Evolutionary conservation across 371 early-diverging fungal species (phyloP), one percentile per base, ranked within the genome.

Genomic region (Mucor sp.): DNA sequence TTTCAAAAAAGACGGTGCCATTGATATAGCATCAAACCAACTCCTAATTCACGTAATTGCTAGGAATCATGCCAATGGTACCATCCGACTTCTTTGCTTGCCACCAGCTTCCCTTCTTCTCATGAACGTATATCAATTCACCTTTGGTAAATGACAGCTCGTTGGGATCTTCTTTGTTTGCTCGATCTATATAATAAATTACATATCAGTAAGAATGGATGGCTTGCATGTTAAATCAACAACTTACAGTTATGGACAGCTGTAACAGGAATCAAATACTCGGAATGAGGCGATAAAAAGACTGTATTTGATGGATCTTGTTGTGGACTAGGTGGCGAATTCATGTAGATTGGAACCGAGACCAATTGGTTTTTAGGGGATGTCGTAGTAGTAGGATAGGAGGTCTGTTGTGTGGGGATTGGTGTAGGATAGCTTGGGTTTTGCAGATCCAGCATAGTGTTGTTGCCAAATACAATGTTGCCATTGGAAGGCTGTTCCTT

Each of bases 71-170:
- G 56, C 97, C 97, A 14, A 91, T 72, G 1, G 81, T 71, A 15
- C 95, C 95, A 75, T 94, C 88, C 39, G 85, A 78, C 70, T 90
- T 90, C 65, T 89, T 88, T 53, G 93, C 97, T 77, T 95, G 93
- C 97, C 97, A 97, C 97, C 97, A 97, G 69, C 92, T 93, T 63
- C 97, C 97, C 78, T 90, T 88, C 74, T 87, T 93, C 74, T 95
- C 94, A 33, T 93, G 81, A 33, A 97, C 86, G 56, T 94, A 90
- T 69, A 97, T 72, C 2, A 87, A 66, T 62, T 97, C 95, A 60
- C 93, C 94, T 81, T 95, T 95, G 17, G 67, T 69, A 78, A 97
- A 95, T 2, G 92, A 90, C 8, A 97, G 71, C 74, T 97, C 97
- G 66, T 92, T 93, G 19, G 93, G 91, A 77, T 97, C 97, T 35